Conservation (phyloP, 768 basidiomycete species). For the Calocybe cyanea region DNA sequence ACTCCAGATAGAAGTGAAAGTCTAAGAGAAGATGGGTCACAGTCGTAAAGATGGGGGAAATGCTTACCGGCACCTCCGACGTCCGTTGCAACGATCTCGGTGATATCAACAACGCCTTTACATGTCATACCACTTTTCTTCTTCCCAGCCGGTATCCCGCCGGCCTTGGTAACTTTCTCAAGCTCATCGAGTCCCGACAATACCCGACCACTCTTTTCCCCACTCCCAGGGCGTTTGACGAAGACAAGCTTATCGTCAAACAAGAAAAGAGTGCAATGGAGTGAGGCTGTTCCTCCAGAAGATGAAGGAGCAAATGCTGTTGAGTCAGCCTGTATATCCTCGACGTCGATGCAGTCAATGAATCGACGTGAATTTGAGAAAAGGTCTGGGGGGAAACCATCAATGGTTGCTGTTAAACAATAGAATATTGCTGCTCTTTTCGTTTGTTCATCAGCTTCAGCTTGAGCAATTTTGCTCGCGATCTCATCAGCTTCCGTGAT, state of each 20-base stretch:
- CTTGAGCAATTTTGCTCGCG: slow-evolving; percentile 85
- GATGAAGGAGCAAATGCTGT: slow-evolving; percentile 41
- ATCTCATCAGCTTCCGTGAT: slow-evolving; percentile 82
- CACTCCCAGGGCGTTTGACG: slow-evolving; percentile 77
- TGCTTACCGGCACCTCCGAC: slow-evolving; percentile 77
- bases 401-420: slow-evolving; percentile 78
- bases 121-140: slow-evolving; percentile 81
- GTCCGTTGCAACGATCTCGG: slow-evolving; percentile 80
- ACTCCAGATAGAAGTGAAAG: slow-evolving; percentile 82
- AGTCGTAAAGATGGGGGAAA: neutral
- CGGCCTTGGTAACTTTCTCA: slow-evolving; percentile 65
- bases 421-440: slow-evolving; percentile 87
- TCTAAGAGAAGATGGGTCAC: slow-evolving; percentile 40
- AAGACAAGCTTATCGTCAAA: slow-evolving; percentile 95
- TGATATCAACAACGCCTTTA: slow-evolving; percentile 81
- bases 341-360: slow-evolving; percentile 91
- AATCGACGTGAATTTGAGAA: slow-evolving; percentile 86
- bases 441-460: slow-evolving; percentile 90
- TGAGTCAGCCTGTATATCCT: slow-evolving; percentile 64
- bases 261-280: slow-evolving; percentile 87
- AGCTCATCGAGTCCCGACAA: slow-evolving; percentile 76
- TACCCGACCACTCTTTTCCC: slow-evolving; percentile 68
- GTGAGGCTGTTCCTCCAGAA: slow-evolving; percentile 37
- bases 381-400: slow-evolving; percentile 87
- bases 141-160: slow-evolving; percentile 57